phyloP scores from a whole-genome alignment of 805 yeast genomes.

The Cyberlindnera samutprakarnensis region DNA sequence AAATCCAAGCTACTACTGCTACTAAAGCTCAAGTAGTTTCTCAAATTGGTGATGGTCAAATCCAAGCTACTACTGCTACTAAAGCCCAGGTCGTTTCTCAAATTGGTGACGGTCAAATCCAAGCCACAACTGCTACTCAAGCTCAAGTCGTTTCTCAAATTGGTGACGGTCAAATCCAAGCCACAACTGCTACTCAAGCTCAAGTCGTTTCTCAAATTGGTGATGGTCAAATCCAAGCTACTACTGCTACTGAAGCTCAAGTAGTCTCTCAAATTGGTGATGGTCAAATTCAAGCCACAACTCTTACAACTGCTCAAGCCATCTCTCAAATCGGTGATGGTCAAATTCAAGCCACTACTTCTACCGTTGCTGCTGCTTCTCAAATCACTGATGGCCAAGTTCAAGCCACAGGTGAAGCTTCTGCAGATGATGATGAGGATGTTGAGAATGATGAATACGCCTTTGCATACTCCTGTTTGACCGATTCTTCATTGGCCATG shows the following conservation, averaged over 20 bases:
- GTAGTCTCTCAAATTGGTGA: conserved; percentile 21
- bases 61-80: conserved; percentile 17
- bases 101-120: conserved; percentile 49
- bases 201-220: conserved; percentile 18
- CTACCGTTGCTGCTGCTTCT: conserved; percentile 25
- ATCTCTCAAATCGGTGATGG: conserved; percentile 52
- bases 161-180: conserved; percentile 37
- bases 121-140: conserved; percentile 32
- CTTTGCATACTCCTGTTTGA: conserved; percentile 38
- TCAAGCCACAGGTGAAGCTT: conserved; percentile 15
- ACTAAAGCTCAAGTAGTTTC: conserved; percentile 27
- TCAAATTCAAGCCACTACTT: conserved; percentile 39
- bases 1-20: conserved; percentile 42
- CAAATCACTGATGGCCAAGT: conserved; percentile 19
- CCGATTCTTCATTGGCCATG: conserved; percentile 46
- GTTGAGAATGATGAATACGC: conserved; percentile 14
- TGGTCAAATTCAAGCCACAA: conserved; percentile 27
- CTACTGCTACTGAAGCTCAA: conserved; percentile 21
- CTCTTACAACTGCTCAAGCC: conserved; percentile 23
- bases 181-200: conserved; percentile 10
- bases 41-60: conserved; percentile 41
- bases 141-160: conserved; percentile 32
- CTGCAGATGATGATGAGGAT: conserved; percentile 13
- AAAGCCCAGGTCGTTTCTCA: conserved; percentile 9
- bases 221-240: conserved; percentile 21